Conservation (phyloP, 139 green algal species). For the Astrephomene gubernaculifera region DNA sequence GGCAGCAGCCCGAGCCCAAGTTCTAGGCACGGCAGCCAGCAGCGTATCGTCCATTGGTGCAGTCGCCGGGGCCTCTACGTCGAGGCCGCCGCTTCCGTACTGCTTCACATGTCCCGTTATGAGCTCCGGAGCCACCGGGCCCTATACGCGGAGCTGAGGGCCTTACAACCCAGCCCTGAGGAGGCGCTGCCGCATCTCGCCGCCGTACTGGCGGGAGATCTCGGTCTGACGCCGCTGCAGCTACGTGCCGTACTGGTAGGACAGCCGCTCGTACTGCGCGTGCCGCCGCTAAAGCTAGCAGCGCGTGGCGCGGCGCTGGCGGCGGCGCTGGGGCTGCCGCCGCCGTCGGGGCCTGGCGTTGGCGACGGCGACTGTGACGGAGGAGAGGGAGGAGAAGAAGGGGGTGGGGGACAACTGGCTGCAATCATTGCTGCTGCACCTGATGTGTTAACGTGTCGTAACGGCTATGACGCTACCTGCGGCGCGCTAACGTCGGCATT, state of each 20-base stretch:
- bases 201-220: neutral
- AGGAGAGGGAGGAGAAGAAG: no score
- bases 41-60: neutral
- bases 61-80: neutral
- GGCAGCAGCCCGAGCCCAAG: neutral
- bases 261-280: conserved; percentile 3
- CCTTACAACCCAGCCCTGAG: neutral
- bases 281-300: neutral
- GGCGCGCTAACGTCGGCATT: conserved; percentile 12
- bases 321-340: neutral
- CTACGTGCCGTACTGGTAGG: neutral
- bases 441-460: neutral
- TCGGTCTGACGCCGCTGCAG: neutral
- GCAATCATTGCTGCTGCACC: neutral
- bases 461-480: neutral
- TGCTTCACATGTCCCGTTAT: neutral
- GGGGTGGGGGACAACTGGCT: no score
- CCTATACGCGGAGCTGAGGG: neutral
- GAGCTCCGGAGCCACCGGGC: neutral
- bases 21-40: neutral
- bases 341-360: neutral
- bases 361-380: no score
- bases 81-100: neutral
- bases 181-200: neutral
- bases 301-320: neutral